These are phyloP conservation scores for Physcia stellaris DNA, from an alignment of 495 filamentous ascomycete species.

Conservation along the genomic window DNA sequence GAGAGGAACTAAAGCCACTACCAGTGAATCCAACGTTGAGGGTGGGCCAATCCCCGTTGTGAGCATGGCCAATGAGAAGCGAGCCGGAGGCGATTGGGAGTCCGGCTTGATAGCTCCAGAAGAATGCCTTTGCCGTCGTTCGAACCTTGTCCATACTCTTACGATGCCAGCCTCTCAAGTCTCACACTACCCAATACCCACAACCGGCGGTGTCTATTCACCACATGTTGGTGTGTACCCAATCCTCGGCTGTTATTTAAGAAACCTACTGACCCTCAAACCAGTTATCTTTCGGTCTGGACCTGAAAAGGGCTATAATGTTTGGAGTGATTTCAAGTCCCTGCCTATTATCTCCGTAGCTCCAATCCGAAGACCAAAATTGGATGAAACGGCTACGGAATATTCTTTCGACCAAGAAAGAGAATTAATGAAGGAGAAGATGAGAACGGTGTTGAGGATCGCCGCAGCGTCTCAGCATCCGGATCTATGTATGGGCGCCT, in stretches of 20 bases:
- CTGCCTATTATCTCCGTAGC: constrained; percentile 59
- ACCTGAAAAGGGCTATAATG: constrained; percentile 28
- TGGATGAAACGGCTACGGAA: constrained; percentile 46
- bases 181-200: constrained; percentile 55
- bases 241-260: too few relatives aligned
- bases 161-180: constrained; percentile 33
- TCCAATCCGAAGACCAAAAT: constrained; percentile 55
- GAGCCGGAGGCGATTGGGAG: constrained; percentile 66
- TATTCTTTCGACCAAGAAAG: constrained; percentile 57
- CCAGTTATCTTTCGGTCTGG: constrained; percentile 40
- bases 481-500: constrained; percentile 53
- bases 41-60: constrained; percentile 45
- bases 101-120: constrained; percentile 58
- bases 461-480: constrained; percentile 43
- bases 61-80: constrained; percentile 61
- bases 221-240: constrained; percentile 47
- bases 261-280: not conserved
- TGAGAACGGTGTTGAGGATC: constrained; percentile 54
- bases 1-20: constrained; percentile 2
- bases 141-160: constrained; percentile 53
- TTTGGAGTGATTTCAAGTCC: constrained; percentile 26
- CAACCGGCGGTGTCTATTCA: constrained; percentile 53
- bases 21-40: constrained; percentile 5
- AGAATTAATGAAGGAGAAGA: constrained; percentile 57
- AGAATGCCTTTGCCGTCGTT: constrained; percentile 55